Evolutionary conservation across 805 yeast genomes (phyloP), one percentile per base, ranked within the genome.

Genomic region (Starmerella powellii): DNA sequence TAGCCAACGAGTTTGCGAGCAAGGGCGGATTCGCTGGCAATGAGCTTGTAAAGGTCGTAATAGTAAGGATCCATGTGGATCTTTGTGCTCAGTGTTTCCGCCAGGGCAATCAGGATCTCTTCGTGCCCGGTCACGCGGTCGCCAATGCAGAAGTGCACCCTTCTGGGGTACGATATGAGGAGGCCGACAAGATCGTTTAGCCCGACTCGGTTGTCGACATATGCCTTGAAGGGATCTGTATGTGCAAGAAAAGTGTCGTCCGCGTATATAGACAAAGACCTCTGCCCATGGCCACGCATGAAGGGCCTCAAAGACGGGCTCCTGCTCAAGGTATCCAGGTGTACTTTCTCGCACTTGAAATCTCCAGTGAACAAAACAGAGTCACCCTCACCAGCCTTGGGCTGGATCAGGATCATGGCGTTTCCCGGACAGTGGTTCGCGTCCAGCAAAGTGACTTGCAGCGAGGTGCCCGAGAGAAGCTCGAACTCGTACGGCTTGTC

Each of bases 361-460:
- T 76, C 81, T 2, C 80, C 81, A 0, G 80, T 74, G 24, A 66
- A 60, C 8, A 76, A 59, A 1, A 74, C 67, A 0, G 72, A 54
- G 8, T 45, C 43, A 12, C 38, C 31, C 1, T 39, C 33, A 12
- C 35, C 13, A 57, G 57, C 45, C 70, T 71, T 17, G 1, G 42
- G 32, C 35, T 49, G 46, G 1, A 76, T 43, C 23, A 76, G 61
- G 43, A 71, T 69, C 76, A 75, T 72, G 2, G 65, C 63, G 3
- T 78, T 64, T 3, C 80, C 81, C 11, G 78, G 73, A 51, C 81
- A 76, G 49, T 76, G 82, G 51, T 74, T 66, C 0, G 76, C 66
- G 5, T 66, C 66, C 2, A 76, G 61, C 21, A 70, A 51, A 1
- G 74, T 67, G 2, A 74, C 56, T 6, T 41, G 53, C 5, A 73